These are phyloP conservation scores for Spongospora subterranea DNA, from an alignment of 208 protist genomes.

Conservation along the genomic window DNA sequence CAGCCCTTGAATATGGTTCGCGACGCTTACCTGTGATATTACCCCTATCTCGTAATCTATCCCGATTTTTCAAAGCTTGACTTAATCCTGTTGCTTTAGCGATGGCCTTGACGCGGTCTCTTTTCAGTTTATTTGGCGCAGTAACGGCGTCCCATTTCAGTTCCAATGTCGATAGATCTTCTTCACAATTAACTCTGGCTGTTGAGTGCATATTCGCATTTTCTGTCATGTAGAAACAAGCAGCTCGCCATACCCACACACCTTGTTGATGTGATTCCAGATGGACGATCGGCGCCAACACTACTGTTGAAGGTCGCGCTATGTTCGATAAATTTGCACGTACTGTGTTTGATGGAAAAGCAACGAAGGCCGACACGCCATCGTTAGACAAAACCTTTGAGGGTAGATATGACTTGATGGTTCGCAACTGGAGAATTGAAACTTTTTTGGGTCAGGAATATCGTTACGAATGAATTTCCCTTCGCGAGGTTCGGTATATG, in stretches of 20 bases:
- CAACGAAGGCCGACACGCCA: background rate
- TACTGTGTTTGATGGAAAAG: slow-evolving; percentile 62
- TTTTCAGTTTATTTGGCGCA: background rate
- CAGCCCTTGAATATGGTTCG: background rate
- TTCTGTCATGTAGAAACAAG: background rate
- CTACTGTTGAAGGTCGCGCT: slow-evolving; percentile 82
- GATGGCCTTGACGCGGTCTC: background rate
- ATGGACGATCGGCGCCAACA: slow-evolving; percentile 94
- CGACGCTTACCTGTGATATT: background rate
- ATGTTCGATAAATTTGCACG: slow-evolving; percentile 91
- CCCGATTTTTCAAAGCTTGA: background rate
- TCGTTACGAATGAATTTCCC: slow-evolving; percentile 77
- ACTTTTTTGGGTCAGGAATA: slow-evolving; percentile 67
- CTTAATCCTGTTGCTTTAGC: slow-evolving; percentile 10
- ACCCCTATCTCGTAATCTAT: background rate
- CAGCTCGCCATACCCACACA: background rate
- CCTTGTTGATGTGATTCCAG: background rate
- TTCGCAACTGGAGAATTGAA: background rate
- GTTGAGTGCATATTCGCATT: slow-evolving; percentile 36
- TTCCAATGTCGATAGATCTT: background rate
- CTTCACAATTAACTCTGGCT: background rate
- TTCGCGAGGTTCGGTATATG: slow-evolving; percentile 88
- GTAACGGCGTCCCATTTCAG: background rate
- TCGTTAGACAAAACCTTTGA: slow-evolving; percentile 17
- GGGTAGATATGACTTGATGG: background rate